Conservation (phyloP, 2,329 filamentous ascomycete genomes). For the Fusarium marasasianum region DNA sequence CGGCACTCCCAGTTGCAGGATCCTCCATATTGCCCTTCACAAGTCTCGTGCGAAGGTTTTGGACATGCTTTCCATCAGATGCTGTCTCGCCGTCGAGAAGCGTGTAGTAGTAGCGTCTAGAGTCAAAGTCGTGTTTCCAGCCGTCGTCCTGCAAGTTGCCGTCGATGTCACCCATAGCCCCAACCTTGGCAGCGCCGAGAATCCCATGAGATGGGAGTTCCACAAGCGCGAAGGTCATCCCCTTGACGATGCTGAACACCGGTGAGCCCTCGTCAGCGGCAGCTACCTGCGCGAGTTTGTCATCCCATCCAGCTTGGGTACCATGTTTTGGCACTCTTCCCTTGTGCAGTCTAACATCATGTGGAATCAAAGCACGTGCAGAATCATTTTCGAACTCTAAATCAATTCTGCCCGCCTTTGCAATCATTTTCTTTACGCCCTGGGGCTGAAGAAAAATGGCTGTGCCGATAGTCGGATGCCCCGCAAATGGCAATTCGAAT, state of each 20-base stretch:
- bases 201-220: conserved; percentile 68
- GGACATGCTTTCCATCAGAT: conserved; percentile 31
- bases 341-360: conserved; percentile 70
- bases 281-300: conserved; percentile 32
- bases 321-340: conserved; percentile 45
- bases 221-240: conserved; percentile 76
- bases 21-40: conserved; percentile 63
- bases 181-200: conserved; percentile 55
- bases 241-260: conserved; percentile 71
- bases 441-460: conserved; percentile 56
- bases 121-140: conserved; percentile 61
- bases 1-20: conserved; percentile 70
- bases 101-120: conserved; percentile 68
- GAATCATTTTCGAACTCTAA: conserved; percentile 52
- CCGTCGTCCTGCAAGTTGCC: conserved; percentile 56
- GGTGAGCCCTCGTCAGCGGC: conserved; percentile 53
- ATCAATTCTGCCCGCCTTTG: conserved; percentile 65
- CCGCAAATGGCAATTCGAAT: conserved; percentile 68
- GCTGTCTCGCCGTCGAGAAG: conserved; percentile 40
- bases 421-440: conserved; percentile 54
- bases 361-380: conserved; percentile 70
- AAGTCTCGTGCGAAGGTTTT: conserved; percentile 66
- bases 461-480: conserved; percentile 68
- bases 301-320: conserved; percentile 18
- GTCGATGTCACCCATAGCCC: conserved; percentile 47